A percentile compares a stretch with the other conserved stretches of the same genome.
Evolutionary conservation across 352 stramenopile species (phyloP).

Genomic region (Globisporangium alternatum): DNA sequence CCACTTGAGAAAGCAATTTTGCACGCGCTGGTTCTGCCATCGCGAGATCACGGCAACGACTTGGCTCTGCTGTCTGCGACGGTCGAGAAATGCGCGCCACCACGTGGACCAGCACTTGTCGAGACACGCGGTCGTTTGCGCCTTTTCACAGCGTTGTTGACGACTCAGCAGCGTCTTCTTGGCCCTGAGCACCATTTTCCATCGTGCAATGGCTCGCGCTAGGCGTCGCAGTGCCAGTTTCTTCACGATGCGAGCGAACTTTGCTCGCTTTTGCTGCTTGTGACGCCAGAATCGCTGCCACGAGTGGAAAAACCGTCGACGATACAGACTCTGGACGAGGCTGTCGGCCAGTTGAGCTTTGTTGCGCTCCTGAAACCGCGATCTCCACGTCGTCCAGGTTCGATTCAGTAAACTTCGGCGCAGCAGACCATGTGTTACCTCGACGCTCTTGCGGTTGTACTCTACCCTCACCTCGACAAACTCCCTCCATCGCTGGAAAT

Average conservation of each 20-base stretch:
- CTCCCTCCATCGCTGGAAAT: background rate
- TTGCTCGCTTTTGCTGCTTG: constrained; percentile 8
- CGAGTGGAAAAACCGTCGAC: constrained; percentile 1
- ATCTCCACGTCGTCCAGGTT: constrained; percentile 1
- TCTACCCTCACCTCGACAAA: background rate
- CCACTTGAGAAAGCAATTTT: constrained; percentile 30
- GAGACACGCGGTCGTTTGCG: background rate
- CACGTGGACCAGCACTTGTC: constrained; percentile 22
- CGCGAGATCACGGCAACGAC: constrained; percentile 19
- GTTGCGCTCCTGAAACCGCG: background rate
- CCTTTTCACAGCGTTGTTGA: background rate
- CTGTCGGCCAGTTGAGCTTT: background rate
- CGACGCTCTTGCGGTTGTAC: background rate
- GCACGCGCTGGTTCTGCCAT: constrained; percentile 26
- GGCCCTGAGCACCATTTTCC: constrained; percentile 12
- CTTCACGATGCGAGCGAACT: constrained; percentile 6
- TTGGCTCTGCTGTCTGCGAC: constrained; percentile 16
- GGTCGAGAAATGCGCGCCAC: constrained; percentile 15
- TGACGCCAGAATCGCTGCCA: constrained; percentile 22
- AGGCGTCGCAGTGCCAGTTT: constrained; percentile 9
- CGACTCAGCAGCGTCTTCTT: constrained; percentile 3
- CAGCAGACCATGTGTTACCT: background rate
- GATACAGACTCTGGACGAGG: background rate
- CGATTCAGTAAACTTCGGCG: background rate
- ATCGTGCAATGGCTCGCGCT: constrained; percentile 13